Evolutionary conservation across 306 rosid genomes (phyloP).

Genomic region (Vicia villosa): DNA sequence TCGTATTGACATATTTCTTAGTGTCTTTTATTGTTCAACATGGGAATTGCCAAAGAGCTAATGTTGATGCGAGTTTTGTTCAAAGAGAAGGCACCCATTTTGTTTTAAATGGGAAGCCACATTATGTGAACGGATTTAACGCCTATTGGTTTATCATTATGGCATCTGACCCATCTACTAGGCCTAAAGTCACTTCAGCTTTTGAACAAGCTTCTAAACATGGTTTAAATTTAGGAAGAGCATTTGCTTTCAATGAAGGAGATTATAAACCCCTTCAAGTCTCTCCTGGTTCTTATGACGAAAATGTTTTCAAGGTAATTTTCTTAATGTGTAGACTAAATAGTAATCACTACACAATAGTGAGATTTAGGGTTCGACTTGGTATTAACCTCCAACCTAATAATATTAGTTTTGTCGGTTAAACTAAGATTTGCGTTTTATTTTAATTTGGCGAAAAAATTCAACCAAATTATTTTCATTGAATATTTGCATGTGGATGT

Average conservation of each 20-base stretch:
- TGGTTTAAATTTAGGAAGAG: constrained; percentile 47
- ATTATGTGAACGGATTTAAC: constrained; percentile 58
- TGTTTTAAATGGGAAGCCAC: constrained; percentile 36
- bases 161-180: constrained; percentile 53
- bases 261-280: constrained; percentile 39
- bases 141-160: constrained; percentile 56
- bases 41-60: background rate
- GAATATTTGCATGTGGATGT: background rate
- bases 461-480: background rate
- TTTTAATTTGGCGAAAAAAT: no score
- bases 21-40: constrained; percentile 9
- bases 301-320: constrained; percentile 36
- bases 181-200: constrained; percentile 42
- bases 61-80: constrained; percentile 18
- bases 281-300: constrained; percentile 45
- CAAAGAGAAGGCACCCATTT: constrained; percentile 46
- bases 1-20: constrained; percentile 4
- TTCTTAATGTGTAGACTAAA: no score
- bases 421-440: no score
- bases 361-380: no score
- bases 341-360: no score
- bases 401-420: no score
- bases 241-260: constrained; percentile 48
- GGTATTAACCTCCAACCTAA: no score
- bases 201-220: constrained; percentile 41